Conservation (phyloP, 2,329 filamentous ascomycete genomes). For the Ophiosphaerella herpotricha region DNA sequence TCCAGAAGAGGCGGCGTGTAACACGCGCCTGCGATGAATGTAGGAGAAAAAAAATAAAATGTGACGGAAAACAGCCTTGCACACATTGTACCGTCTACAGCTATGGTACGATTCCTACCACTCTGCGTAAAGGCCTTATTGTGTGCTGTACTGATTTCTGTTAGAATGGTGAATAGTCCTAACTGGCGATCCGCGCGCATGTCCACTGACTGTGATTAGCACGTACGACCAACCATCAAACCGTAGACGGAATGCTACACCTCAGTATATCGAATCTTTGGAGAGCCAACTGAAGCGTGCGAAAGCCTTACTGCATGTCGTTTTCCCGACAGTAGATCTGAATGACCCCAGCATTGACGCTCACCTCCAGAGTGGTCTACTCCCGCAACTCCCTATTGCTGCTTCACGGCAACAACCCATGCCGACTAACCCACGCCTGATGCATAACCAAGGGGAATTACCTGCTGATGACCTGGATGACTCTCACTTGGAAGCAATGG, state of each 20-base stretch:
- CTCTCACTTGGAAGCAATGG: conserved; percentile 88
- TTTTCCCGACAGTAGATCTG: conserved; percentile 82
- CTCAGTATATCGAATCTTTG: conserved; percentile 89
- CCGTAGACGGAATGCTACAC: conserved; percentile 83
- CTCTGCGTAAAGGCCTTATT: background rate
- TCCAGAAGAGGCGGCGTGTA: conserved; percentile 50
- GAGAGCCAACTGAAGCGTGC: conserved; percentile 82
- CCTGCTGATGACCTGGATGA: conserved; percentile 50
- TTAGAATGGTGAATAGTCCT: conserved; percentile 66
- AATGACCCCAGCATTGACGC: conserved; percentile 83
- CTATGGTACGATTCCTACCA: conserved; percentile 69
- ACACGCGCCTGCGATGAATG: conserved; percentile 51
- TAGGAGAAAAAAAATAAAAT: conserved; percentile 59
- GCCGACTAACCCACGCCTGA: conserved; percentile 25
- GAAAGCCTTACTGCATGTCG: conserved; percentile 75
- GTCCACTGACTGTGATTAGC: conserved; percentile 18
- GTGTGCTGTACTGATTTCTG: background rate
- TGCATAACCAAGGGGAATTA: conserved; percentile 21
- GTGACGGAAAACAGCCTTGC: conserved; percentile 60
- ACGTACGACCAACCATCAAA: conserved; percentile 96
- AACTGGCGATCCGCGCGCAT: background rate
- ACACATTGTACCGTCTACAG: conserved; percentile 98
- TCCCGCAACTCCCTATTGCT: conserved; percentile 46
- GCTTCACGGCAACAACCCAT: conserved; percentile 26
- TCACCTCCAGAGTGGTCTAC: conserved; percentile 69